Evolutionary conservation across 2,329 filamentous ascomycete genomes (phyloP), one percentile per base, ranked within the genome.

Genomic region (Alternaria gaisen): DNA sequence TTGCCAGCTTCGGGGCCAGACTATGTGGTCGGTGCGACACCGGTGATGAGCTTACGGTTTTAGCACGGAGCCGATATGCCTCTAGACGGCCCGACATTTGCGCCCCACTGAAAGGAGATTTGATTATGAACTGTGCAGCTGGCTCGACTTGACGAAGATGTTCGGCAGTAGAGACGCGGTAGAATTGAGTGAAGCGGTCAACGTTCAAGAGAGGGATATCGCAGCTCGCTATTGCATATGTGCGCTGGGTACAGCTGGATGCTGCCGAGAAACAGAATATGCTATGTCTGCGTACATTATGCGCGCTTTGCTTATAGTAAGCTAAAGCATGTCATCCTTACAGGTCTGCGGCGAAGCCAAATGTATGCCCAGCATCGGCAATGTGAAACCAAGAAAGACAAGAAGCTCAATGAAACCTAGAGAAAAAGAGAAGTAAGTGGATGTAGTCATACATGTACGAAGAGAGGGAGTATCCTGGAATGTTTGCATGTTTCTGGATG

Each of bases 21-120:
- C 60, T 47, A 28, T 16, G 53, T 61, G 65, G 47, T 61, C 63
- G 63, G 65, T 60, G 58, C 54, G 51, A 63, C 56, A 55, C 63
- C 64, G 63, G 66, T 59, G 48, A 63, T 61, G 54, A 63, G 42
- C 54, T 58, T 57, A 52, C 51, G 24, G 24, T 36, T 30, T 51
- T 64, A 57, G 60, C 28, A 62, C 59, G 55, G 56, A 52, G 51
- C 59, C 34, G 53, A 56, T 52, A 46, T 60, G 52, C 56, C 18
- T 42, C 30, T 16, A 59, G 38, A 57, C 57, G 53, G 56, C n/a
- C 63, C 57, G 60, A 61, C 24, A 48, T 52, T 34, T 56, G 12
- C 24, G 51, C 43, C 53, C 63, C 57, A 65, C 63, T 38, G 10
- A 53, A 46, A 60, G 41, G 56, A 63, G 48, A 56, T 51, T 42